Base-by-base conservation (phyloP, 169 alveolate genomes). In the Theileria annulata region DNA sequence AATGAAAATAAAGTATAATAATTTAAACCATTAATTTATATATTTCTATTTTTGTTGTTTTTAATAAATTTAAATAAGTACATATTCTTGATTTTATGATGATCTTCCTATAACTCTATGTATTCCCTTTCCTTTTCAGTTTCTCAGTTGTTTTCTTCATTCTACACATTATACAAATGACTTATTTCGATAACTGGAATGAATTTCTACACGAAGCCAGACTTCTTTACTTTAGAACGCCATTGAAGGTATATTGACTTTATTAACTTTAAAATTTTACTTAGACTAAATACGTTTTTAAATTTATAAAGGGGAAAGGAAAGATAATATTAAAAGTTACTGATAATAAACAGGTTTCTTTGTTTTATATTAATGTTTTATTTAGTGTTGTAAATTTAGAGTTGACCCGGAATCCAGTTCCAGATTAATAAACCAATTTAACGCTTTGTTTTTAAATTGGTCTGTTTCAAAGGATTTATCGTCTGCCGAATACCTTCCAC, bases 171-270 rank as follows among this genome's bases (percentile, higher is more conserved):
- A 63, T 63, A 63, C 54, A 76, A 48, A 82, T 82, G 89, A 82
- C 89, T 42, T 76, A 75, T 71, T 82, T 62, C 76, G 89, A 82
- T 68, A 82, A 62, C 63, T 82, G 85, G 85, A 75, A 72, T 42
- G 86, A 48, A 62, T 82, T 82, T 58, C 79, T 82, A 13, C 81
- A 75, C 58, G 89, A 59, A 68, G 85, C 89, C 9, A 74, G 79
- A 63, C 59, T 62, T 54, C 58, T 82, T 23, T 82, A 62, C 60
- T 49, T 56, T 42, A 51, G 68, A 25, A 64, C 58, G 27, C 89
- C 89, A 30, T 56, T 76, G 80, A 77, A 82, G 87, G 89, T 82
- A 25, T 23, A 79, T 25, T 21, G n/a, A 15, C 35, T 3, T 10
- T 28, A 77, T 31, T 12, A 13, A n/a, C 58, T 12, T 9, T 75